A percentile compares a stretch with the other conserved stretches of the same genome.
These are phyloP conservation scores for Kwoniella botswanensis DNA, from an alignment of 768 basidiomycete genomes.

Conservation along the genomic window DNA sequence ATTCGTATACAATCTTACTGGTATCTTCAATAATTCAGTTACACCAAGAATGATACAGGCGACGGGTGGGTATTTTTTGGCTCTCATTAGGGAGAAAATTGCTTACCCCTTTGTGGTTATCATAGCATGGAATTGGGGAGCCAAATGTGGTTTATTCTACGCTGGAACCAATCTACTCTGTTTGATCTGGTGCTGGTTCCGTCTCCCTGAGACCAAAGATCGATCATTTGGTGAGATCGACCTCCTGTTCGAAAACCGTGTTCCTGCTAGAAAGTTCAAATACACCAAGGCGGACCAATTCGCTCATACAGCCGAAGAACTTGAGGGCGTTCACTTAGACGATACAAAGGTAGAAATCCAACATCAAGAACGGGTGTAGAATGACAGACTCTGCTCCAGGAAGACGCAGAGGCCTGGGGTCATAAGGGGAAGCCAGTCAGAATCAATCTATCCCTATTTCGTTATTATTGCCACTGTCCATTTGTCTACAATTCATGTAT, in stretches of 20 bases:
- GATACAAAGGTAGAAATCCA: neutral
- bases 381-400: neutral
- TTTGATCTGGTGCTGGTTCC: constrained; percentile 36
- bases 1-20: constrained; percentile 39
- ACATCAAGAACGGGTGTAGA: neutral
- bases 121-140: constrained; percentile 35
- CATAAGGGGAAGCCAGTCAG: too few relatives aligned
- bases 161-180: constrained; percentile 33
- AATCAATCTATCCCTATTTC: too few relatives aligned
- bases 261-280: constrained; percentile 51
- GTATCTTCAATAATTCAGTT: constrained; percentile 38
- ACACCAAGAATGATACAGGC: constrained; percentile 37
- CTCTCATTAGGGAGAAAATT: neutral
- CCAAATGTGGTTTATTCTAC: constrained; percentile 38
- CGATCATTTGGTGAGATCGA: constrained; percentile 44
- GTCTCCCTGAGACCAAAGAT: constrained; percentile 39
- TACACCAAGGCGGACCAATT: constrained; percentile 32
- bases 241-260: constrained; percentile 48
- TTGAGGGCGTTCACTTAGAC: neutral
- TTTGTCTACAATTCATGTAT: too few relatives aligned
- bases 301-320: constrained; percentile 3
- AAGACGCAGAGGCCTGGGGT: too few relatives aligned
- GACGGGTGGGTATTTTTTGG: constrained; percentile 3
- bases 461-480: too few relatives aligned
- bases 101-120: neutral